Conservation (phyloP, 768 basidiomycete genomes). For the Lactarius deliciosus region DNA sequence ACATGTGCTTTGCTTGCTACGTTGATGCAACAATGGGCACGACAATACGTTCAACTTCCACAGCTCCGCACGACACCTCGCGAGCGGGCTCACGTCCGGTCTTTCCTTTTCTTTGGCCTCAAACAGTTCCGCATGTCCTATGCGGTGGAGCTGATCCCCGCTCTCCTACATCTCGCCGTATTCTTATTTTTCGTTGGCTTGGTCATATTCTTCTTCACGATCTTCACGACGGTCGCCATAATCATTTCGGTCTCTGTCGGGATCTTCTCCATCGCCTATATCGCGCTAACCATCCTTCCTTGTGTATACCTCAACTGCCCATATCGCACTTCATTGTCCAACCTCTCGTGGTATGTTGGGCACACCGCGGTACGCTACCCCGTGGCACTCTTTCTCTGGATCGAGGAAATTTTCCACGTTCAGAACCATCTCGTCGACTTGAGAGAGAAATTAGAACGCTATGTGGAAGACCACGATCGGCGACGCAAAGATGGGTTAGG, state of each 20-base stretch:
- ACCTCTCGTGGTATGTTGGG: conserved; percentile 6
- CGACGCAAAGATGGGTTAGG: background rate
- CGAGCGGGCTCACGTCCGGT: conserved; percentile 16
- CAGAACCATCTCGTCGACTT: background rate
- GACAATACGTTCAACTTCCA: conserved; percentile 15
- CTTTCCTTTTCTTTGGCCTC: conserved; percentile 22
- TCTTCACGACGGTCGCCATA: conserved; percentile 12
- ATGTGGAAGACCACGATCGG: background rate
- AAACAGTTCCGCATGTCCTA: background rate
- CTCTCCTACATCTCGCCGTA: conserved; percentile 22
- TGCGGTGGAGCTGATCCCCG: conserved; percentile 13
- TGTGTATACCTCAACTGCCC: conserved; percentile 4
- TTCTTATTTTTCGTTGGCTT: conserved; percentile 27
- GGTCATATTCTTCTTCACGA: conserved; percentile 11
- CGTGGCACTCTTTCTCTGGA: background rate
- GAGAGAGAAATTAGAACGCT: background rate
- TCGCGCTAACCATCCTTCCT: conserved; percentile 14
- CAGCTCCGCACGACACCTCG: conserved; percentile 1
- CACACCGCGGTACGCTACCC: background rate
- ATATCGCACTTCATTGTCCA: conserved; percentile 22
- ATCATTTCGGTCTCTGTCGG: conserved; percentile 2
- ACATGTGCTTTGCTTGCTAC: conserved; percentile 21
- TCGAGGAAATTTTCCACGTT: background rate
- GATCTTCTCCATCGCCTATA: conserved; percentile 8
- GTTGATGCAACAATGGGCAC: conserved; percentile 23